Base-by-base conservation (phyloP, 2,329 filamentous ascomycete species). In the Sclerotinia spermophila region DNA sequence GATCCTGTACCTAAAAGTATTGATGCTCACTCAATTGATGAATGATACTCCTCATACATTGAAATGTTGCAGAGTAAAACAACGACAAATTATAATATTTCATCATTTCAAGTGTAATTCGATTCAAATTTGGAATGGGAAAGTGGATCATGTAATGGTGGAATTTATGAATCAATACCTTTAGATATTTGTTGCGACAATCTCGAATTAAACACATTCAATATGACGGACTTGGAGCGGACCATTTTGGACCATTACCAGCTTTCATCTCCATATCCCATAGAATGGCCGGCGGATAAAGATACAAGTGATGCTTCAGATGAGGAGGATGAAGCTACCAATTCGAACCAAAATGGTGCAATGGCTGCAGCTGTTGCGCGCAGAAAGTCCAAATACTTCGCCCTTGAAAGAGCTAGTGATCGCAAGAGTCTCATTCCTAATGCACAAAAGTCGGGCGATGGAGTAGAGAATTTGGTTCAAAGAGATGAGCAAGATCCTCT, bases 401-500 rank as follows among this genome's bases (percentile, higher is more conserved):
- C 92, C 27, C 86, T 98, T 67, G 93, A 96, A 79, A 87, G 90
- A 71, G 89, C 91, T 62, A 92, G 90, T 80, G 87, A 89, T 75
- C 86, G 89, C 71, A 86, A 87, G 77, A 92, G 88, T 79, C 82
- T 77, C 17, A 72, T 92, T 27, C 86, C 88, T 0, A 91, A 91
- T 1, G 87, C 90, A 7, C 88, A 93, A 79, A 89, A 86, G 78
- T 88, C 87, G 3, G 87, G 86, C 65, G 87, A 89, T 77, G 90
- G 90, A 42, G 84, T 90, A 60, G 91, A 92, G 74, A 96, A 90
- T 76, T 82, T 95, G 72, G 92, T 97, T 42, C 92, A 96, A 78
- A 92, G 92, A 79, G 96, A 99, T 79, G 96, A 99, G 80, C 88
- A 93, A 2, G 96, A 99, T 82, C 94, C 96, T 6, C 82, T 99